Percentiles rank a stretch among this genome's conserved stretches.
These are phyloP conservation scores for Boletus coccyginus DNA, from an alignment of 768 basidiomycete species.

Conservation along the genomic window DNA sequence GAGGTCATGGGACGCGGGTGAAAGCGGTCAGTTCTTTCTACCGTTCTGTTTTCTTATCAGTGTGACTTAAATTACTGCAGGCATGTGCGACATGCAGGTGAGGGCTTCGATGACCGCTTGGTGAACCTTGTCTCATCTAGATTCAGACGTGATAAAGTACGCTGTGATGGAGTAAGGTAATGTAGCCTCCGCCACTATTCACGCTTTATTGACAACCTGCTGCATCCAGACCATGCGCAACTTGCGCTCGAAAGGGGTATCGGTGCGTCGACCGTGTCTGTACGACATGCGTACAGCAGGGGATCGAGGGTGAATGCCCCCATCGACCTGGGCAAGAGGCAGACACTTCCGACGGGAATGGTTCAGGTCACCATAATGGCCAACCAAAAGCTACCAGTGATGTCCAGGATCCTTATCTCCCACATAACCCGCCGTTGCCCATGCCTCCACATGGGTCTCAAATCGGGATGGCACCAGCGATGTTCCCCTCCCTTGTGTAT, in stretches of 20 bases:
- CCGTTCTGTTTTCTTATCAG: slow-evolving; percentile 2
- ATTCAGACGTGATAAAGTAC: slow-evolving; percentile 57
- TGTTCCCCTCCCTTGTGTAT: slow-evolving; percentile 28
- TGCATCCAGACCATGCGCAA: slow-evolving; percentile 44
- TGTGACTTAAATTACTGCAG: slow-evolving; percentile 31
- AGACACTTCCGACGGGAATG: slow-evolving; percentile 28
- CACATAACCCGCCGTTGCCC: slow-evolving; percentile 7
- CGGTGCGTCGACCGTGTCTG: slow-evolving; percentile 53
- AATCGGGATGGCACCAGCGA: slow-evolving; percentile 9
- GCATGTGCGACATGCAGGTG: slow-evolving; percentile 63
- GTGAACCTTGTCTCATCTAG: slow-evolving; percentile 14
- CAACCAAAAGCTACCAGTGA: slow-evolving; percentile 5
- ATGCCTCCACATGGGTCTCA: slow-evolving; percentile 18
- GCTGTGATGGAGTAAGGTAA: slow-evolving; percentile 59
- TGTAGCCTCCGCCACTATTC: slow-evolving; percentile 6
- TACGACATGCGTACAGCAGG: slow-evolving; percentile 42
- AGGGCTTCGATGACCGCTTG: slow-evolving; percentile 15
- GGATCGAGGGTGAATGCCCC: slow-evolving; percentile 43
- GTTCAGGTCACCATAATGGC: slow-evolving; percentile 1
- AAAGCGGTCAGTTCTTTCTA: slow-evolving; percentile 47
- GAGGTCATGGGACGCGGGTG: slow-evolving; percentile 58
- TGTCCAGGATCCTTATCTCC: slow-evolving; percentile 14
- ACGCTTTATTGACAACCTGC: slow-evolving; percentile 4
- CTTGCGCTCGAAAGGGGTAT: slow-evolving; percentile 49
- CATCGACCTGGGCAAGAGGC: slow-evolving; percentile 33